Evolutionary conservation across 768 basidiomycete species (phyloP), one percentile per base, ranked within the genome.

Genomic region (Agrocybe pediades): DNA sequence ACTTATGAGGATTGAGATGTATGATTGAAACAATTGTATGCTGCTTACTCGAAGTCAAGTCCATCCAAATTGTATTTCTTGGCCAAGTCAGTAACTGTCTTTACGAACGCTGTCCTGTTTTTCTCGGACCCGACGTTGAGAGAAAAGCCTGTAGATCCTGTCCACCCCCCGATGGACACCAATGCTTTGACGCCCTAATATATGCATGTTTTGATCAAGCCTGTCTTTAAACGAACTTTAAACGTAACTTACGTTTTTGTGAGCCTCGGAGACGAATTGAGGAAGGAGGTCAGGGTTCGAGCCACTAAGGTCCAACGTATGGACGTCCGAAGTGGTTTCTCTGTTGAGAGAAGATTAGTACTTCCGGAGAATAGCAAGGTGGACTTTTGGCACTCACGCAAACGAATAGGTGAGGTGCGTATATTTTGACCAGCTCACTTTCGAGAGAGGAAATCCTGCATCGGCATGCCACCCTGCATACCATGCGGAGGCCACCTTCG

Each of bases 101-200:
- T 71, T 16, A 85, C 86, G 60, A 91, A 91, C 7, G 76, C 72
- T 1, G 84, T 84, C 36, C 87, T 76, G 53, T 86, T 88, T 47
- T 69, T 57, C 0, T 81, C 64, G 5, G 84, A 83, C 2, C 75
- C 83, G 17, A 91, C 78, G 19, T 81, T 77, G 3, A 82, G 71
- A 2, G 89, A 90, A 61, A 81, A 91, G 58, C 72, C 86, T 27
- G 64, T 70, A 3, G 84, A 77, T 7, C 88, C 90, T 7, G 71
- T 74, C 88, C 87, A 91, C 5, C 89, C 90, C 33, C 90, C 89
- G 21, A 91, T 72, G 3, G 85, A 81, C 24, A 86, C 65, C 6
- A 81, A 65, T 0, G 86, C 80, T 59, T 78, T 78, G 8, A 88
- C 85, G 45, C 71, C 68, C 86, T 89, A 57, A 16, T 44, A 17